Base-by-base conservation (phyloP, 1,139 yeast genomes). In the Sugiyamaella grinbergsii region DNA sequence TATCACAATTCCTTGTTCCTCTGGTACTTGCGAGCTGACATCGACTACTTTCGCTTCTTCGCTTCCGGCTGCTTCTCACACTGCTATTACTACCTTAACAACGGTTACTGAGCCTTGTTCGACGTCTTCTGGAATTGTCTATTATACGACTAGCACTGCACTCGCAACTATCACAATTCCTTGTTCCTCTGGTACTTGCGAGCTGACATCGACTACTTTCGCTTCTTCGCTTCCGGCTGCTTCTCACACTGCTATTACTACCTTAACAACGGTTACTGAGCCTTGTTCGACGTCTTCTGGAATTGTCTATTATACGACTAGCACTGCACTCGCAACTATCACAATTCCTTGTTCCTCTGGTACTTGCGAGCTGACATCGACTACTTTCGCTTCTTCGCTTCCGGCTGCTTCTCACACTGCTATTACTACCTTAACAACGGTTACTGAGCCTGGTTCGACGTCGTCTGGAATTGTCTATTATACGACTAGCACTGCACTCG, bases 251-350 rank as follows among this genome's bases (percentile, higher is more conserved):
- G n/a, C n/a, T n/a, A n/a, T n/a, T n/a, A n/a, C n/a, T n/a, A n/a
- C n/a, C n/a, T n/a, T n/a, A n/a, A n/a, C n/a, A n/a, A n/a, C n/a
- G n/a, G n/a, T n/a, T n/a, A n/a, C n/a, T n/a, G n/a, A n/a, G n/a
- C n/a, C n/a, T n/a, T n/a, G n/a, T n/a, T n/a, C n/a, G n/a, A n/a
- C n/a, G n/a, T n/a, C n/a, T n/a, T n/a, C n/a, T n/a, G n/a, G n/a
- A n/a, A n/a, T n/a, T n/a, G n/a, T n/a, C n/a, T n/a, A n/a, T n/a
- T n/a, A n/a, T n/a, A n/a, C n/a, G n/a, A n/a, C n/a, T n/a, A n/a
- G 44, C 42, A 22, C 52, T 52, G 15, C 44, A 50, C 37, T 29
- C 44, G n/a, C n/a, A n/a, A n/a, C n/a, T n/a, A n/a, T n/a, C n/a
- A n/a, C n/a, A n/a, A n/a, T n/a, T n/a, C n/a, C n/a, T n/a, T n/a